Conservation (phyloP, 768 basidiomycete genomes). For the Suillus weaverae region DNA sequence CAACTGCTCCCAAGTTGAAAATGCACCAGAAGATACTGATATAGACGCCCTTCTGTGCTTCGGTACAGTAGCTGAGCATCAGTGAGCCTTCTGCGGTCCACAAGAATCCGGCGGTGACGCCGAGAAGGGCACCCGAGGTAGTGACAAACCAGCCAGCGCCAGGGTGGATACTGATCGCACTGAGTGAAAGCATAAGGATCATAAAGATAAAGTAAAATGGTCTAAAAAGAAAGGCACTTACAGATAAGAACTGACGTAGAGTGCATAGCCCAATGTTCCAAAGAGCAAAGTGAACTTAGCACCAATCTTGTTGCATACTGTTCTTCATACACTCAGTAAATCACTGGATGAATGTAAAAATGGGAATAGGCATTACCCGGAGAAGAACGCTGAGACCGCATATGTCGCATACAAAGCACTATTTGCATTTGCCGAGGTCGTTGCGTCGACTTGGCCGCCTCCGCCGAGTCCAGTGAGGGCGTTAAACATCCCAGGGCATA, state of each 20-base stretch:
- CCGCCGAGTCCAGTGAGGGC: slow-evolving; percentile 75
- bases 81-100: slow-evolving; percentile 81
- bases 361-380: slow-evolving; percentile 48
- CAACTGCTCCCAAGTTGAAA: slow-evolving; percentile 76
- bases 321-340: slow-evolving; percentile 38
- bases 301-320: slow-evolving; percentile 76
- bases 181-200: slow-evolving; percentile 23
- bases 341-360: background rate
- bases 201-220: background rate
- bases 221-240: slow-evolving; percentile 32
- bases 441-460: slow-evolving; percentile 68
- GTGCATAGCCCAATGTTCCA: slow-evolving; percentile 71
- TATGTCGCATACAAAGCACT: slow-evolving; percentile 63
- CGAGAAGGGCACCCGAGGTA: slow-evolving; percentile 66
- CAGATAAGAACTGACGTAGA: slow-evolving; percentile 75
- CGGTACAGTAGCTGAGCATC: slow-evolving; percentile 79
- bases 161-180: slow-evolving; percentile 68
- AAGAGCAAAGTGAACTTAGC: slow-evolving; percentile 66
- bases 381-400: slow-evolving; percentile 57
- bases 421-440: slow-evolving; percentile 68
- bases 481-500: slow-evolving; percentile 67
- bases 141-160: slow-evolving; percentile 62
- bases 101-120: slow-evolving; percentile 63
- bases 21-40: slow-evolving; percentile 80
- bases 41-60: slow-evolving; percentile 68